Evolutionary conservation across 352 stramenopile genomes (phyloP), one percentile per base, ranked within the genome.

Genomic region (Sclerospora graminicola): DNA sequence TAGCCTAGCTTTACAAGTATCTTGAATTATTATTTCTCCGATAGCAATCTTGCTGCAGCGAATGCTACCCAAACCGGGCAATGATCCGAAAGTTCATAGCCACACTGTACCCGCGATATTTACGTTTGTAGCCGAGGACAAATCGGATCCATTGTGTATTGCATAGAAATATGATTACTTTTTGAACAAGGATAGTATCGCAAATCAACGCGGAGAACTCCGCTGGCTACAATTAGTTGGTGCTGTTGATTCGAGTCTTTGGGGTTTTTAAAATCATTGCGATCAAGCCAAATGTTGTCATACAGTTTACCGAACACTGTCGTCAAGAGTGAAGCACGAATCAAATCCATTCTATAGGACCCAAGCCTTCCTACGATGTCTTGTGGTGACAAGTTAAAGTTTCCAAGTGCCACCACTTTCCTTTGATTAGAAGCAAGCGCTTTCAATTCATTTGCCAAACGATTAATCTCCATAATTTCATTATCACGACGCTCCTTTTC

Each of bases 281-380:
- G 26, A 9, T 66, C 36, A 18, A 87, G 38, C 62, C 68, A 84
- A 45, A 87, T 67, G 47, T 87, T 87, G 51, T 87, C 72, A 39
- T 76, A 80, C 1, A 87, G 46, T 36, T 66, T 82, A 28, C 57
- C 63, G 11, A 63, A 78, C 2, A 87, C 61, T 5, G 67, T 84
- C 5, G 62, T 78, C 2, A 65, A 54, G 5, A 79, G 36, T 0
- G 66, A 64, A 6, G 70, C 60, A 15, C 63, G 66, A 35, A 87
- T 65, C 5, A 84, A 53, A 6, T 69, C 64, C 27, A 63, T 55
- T 1, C 45, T 60, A 8, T 51, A 26, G 2, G 59, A 57, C n/a
- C n/a, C n/a, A n/a, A n/a, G n/a, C n/a, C n/a, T n/a, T n/a, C n/a
- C n/a, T n/a, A n/a, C n/a, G n/a, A n/a, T n/a, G n/a, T n/a, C n/a